phyloP scores from a whole-genome alignment of 352 stramenopile genomes.

The Phytophthora pistaciae region DNA sequence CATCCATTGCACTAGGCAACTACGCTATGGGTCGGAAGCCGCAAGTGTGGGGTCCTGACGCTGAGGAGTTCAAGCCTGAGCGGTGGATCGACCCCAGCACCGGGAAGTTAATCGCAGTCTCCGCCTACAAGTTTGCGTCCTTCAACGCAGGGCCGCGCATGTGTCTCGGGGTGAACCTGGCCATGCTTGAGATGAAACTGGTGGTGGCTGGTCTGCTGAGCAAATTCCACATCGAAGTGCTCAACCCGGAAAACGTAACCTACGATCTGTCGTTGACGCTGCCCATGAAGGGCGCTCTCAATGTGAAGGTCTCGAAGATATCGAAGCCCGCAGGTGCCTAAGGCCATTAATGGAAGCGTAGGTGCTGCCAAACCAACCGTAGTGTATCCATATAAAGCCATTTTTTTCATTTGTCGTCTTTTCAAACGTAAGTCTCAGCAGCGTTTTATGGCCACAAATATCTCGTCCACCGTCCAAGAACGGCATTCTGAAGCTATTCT shows the following conservation, averaged over 20 bases:
- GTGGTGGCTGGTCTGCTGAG: constrained; percentile 53
- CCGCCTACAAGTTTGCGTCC: constrained; percentile 63
- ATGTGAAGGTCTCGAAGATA: constrained; percentile 37
- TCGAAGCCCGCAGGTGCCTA: not conserved
- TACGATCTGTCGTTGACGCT: constrained; percentile 66
- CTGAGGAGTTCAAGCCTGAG: constrained; percentile 56
- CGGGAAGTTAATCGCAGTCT: constrained; percentile 33
- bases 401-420: too few relatives aligned
- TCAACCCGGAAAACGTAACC: constrained; percentile 41
- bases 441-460: too few relatives aligned
- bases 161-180: constrained; percentile 72
- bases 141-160: constrained; percentile 72
- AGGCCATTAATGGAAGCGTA: not conserved
- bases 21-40: constrained; percentile 58
- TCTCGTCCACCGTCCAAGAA: not conserved
- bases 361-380: not conserved
- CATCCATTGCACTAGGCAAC: constrained; percentile 34
- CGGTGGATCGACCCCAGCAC: constrained; percentile 55
- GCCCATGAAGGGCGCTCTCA: constrained; percentile 41
- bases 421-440: too few relatives aligned
- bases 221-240: constrained; percentile 55
- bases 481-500: too few relatives aligned
- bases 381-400: not conserved
- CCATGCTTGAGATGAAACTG: constrained; percentile 84
- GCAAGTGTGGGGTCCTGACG: constrained; percentile 61